These are phyloP conservation scores for Penicillium nucicola DNA, from an alignment of 495 filamentous ascomycete species.

Conservation along the genomic window DNA sequence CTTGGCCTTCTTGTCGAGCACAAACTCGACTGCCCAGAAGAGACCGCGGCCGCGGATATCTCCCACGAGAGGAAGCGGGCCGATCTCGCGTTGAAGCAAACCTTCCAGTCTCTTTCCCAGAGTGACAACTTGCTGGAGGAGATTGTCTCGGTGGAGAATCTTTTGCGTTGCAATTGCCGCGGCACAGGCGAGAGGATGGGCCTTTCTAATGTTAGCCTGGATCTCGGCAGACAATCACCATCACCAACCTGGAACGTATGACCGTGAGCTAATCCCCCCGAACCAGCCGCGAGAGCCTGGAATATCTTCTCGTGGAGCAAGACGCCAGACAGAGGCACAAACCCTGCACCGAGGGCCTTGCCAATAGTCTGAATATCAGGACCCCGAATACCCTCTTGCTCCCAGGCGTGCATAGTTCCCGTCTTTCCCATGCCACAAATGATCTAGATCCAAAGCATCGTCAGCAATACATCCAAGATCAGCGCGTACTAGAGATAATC, in stretches of 20 bases:
- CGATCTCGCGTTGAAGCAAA: conserved; percentile 42
- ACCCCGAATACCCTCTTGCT: conserved; percentile 32
- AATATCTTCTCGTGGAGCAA: conserved; percentile 31
- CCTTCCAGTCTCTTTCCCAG: conserved; percentile 51
- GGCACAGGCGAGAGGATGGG: conserved; percentile 57
- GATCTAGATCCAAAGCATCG: conserved; percentile 16
- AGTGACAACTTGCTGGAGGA: conserved; percentile 48
- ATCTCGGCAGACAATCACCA: background rate
- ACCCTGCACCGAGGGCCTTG: conserved; percentile 40
- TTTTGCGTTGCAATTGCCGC: conserved; percentile 58
- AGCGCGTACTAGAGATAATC: too few species aligned
- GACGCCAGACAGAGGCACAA: conserved; percentile 35
- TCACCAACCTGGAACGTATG: conserved; percentile 41
- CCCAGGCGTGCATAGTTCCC: conserved; percentile 38
- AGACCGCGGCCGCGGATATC: conserved; percentile 62
- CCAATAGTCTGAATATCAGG: conserved; percentile 43
- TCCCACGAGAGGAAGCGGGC: conserved; percentile 54
- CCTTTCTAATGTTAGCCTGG: conserved; percentile 39
- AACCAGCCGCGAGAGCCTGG: conserved; percentile 28
- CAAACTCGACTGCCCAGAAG: conserved; percentile 63
- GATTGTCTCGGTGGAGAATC: conserved; percentile 52
- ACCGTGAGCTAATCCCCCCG: conserved; percentile 49
- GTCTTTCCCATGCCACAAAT: conserved; percentile 41
- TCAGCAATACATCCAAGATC: too few species aligned
- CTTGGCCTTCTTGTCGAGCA: conserved; percentile 46